Base-by-base conservation (phyloP, 2,329 filamentous ascomycete species). In the Hymenotorrendiella dingleyae region DNA sequence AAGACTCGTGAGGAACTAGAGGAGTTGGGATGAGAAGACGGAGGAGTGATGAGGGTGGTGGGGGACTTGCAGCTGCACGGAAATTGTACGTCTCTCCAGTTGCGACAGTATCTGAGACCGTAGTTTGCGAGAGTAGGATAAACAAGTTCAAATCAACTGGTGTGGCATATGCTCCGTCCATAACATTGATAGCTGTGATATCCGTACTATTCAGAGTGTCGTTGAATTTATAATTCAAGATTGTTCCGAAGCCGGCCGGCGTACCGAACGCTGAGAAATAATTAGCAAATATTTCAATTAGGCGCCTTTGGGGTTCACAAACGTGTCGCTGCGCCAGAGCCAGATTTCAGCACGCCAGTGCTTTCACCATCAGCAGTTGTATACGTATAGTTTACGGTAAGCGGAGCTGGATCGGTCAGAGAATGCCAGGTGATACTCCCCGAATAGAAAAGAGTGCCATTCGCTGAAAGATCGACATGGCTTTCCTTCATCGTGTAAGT, bases 401-500 rank as follows among this genome's bases (percentile, higher is more conserved):
- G n/a, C 10, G 27, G 27, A 29, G 17, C 27, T 14, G 17, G n/a
- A 29, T 16, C 27, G 6, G 27, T 16, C n/a, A 29, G 27, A 12
- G 27, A 29, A 10, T 29, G 27, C n/a, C n/a, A 29, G 2, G 27
- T 29, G 17, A 29, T 14, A 10, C 22, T 36, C 21, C 34, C n/a
- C 9, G 22, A 17, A 27, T 26, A 35, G 7, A 23, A 17, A 9
- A 44, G 14, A 4, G 14, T n/a, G 4, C 41, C 41, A n/a, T 35
- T 29, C 11, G 30, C 10, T n/a, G 39, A 34, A 17, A 44, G 22
- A 23, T 41, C 42, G 6, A 38, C 17, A 35, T 29, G 19, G 6
- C 40, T 30, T 5, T 42, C 27, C n/a, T 30, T 28, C 10, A 30
- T 16, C 21, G 41, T 42, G 36, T 37, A 47, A 22, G 28, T 16